Conservation (phyloP, 2,329 filamentous ascomycete species). For the Ophiostoma triangulosporum region DNA sequence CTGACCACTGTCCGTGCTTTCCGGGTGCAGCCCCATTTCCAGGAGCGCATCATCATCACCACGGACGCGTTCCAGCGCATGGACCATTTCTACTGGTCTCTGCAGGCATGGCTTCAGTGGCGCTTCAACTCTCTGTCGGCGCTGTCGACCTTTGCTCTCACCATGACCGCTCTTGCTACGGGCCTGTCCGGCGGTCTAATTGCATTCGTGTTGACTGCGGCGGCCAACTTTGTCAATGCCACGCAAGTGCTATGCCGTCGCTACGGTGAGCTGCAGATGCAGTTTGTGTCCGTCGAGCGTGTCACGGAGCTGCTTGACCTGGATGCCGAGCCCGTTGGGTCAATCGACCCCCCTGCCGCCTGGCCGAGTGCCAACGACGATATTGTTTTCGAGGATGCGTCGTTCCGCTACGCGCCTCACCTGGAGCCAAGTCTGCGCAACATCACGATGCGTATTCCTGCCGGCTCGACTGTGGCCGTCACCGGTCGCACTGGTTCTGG, state of each 20-base stretch:
- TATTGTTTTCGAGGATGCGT: constrained; percentile 64
- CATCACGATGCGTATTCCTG: constrained; percentile 59
- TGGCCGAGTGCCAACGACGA: constrained; percentile 65
- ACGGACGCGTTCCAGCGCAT: constrained; percentile 87
- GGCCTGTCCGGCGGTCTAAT: constrained; percentile 66
- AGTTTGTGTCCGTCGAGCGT: constrained; percentile 81
- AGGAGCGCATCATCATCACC: constrained; percentile 63
- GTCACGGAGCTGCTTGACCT: constrained; percentile 71
- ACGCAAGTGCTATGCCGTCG: constrained; percentile 64
- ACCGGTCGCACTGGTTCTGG: constrained; percentile 77
- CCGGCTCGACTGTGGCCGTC: constrained; percentile 48
- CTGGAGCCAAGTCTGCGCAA: constrained; percentile 59
- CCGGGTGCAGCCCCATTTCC: constrained; percentile 64
- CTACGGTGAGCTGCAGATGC: constrained; percentile 79
- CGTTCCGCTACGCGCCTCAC: constrained; percentile 65
- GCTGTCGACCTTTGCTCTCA: constrained; percentile 58
- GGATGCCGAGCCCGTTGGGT: constrained; percentile 58
- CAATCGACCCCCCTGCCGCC: constrained; percentile 42
- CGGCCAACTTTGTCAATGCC: constrained; percentile 51
- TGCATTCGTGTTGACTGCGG: constrained; percentile 69
- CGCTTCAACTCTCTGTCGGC: constrained; percentile 64
- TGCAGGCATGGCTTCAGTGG: constrained; percentile 74
- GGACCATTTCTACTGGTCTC: constrained; percentile 90
- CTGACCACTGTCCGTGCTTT: constrained; percentile 80
- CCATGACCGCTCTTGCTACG: constrained; percentile 59